A percentile compares a stretch with the other conserved stretches of the same genome.
Evolutionary conservation across 179 eudicot species (phyloP).

Genomic region (Beta corolliflora): DNA sequence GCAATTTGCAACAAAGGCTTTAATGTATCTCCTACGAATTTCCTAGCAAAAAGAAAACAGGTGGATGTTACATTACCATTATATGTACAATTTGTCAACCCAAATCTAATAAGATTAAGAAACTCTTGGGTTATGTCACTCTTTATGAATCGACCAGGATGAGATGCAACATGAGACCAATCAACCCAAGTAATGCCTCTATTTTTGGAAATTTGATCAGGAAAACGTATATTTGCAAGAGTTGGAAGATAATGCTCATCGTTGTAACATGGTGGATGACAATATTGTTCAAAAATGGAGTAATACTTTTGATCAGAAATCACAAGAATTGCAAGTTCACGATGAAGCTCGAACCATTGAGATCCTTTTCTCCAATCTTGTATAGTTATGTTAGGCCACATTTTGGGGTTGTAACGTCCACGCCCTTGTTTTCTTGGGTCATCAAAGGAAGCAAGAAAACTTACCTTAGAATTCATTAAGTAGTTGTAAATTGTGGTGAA

Average conservation of each 20-base stretch:
- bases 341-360: slow-evolving; percentile 65
- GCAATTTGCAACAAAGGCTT: slow-evolving; percentile 47
- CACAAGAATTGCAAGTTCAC: slow-evolving; percentile 48
- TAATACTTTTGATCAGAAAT: slow-evolving; percentile 49
- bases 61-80: slow-evolving; percentile 38
- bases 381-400: slow-evolving; percentile 53
- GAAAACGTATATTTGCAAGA: slow-evolving; percentile 36
- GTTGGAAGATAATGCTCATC: slow-evolving; percentile 78
- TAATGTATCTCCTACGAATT: slow-evolving; percentile 46
- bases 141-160: slow-evolving; percentile 48
- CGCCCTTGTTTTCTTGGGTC: slow-evolving; percentile 43
- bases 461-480: slow-evolving; percentile 43
- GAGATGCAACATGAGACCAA: slow-evolving; percentile 58
- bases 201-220: slow-evolving; percentile 33
- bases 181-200: slow-evolving; percentile 55
- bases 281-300: slow-evolving; percentile 40
- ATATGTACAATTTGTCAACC: slow-evolving; percentile 37
- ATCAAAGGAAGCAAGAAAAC: slow-evolving; percentile 48
- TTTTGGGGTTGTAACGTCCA: slow-evolving; percentile 59
- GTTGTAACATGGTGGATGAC: slow-evolving; percentile 51
- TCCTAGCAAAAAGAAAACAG: slow-evolving; percentile 70
- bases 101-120: slow-evolving; percentile 40
- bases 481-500: slow-evolving; percentile 61
- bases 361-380: slow-evolving; percentile 73
- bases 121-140: slow-evolving; percentile 41